Conservation (phyloP, 2,329 filamentous ascomycete species). For the Saccharata proteae region DNA sequence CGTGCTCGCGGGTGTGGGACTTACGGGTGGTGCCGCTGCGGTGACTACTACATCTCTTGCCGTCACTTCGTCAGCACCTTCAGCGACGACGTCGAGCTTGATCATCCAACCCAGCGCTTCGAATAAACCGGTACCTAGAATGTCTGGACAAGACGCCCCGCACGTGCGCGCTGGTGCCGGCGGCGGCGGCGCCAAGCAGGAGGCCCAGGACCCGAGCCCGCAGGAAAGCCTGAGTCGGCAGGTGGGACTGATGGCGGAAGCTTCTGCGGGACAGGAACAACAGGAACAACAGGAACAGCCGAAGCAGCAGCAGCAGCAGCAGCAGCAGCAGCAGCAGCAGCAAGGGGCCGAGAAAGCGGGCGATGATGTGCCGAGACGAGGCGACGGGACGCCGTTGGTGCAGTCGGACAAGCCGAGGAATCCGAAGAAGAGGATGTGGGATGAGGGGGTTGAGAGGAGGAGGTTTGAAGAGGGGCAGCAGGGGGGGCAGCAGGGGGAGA, state of each 20-base stretch:
- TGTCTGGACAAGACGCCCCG: slow-evolving; percentile 16
- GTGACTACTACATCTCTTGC: slow-evolving; percentile 1
- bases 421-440: slow-evolving; percentile 52
- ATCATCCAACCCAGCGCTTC: slow-evolving; percentile 34
- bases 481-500: slow-evolving; percentile 9
- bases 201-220: slow-evolving; percentile 24
- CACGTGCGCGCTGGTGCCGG: slow-evolving; percentile 38
- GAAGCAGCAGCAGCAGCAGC: slow-evolving; percentile 11
- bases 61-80: slow-evolving; percentile 8
- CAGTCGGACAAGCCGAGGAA: slow-evolving; percentile 33
- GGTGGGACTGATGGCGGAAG: slow-evolving; percentile 33
- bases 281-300: slow-evolving; percentile 11
- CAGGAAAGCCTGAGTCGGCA: slow-evolving; percentile 25
- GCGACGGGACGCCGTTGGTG: slow-evolving; percentile 34
- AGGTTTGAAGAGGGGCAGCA: slow-evolving; percentile 18
- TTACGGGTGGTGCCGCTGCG: slow-evolving; percentile 13
- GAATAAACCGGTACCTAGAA: slow-evolving; percentile 21
- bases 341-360: slow-evolving; percentile 18
- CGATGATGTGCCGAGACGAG: slow-evolving; percentile 22
- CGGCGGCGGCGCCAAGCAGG: slow-evolving; percentile 32
- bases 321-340: slow-evolving; percentile 13
- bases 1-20: slow-evolving; percentile 41
- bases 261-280: slow-evolving; percentile 8
- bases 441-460: slow-evolving; percentile 30
- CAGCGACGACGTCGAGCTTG: slow-evolving; percentile 20